These are phyloP conservation scores for Ogataea zsoltii DNA, from an alignment of 805 yeast genomes.

Conservation along the genomic window DNA sequence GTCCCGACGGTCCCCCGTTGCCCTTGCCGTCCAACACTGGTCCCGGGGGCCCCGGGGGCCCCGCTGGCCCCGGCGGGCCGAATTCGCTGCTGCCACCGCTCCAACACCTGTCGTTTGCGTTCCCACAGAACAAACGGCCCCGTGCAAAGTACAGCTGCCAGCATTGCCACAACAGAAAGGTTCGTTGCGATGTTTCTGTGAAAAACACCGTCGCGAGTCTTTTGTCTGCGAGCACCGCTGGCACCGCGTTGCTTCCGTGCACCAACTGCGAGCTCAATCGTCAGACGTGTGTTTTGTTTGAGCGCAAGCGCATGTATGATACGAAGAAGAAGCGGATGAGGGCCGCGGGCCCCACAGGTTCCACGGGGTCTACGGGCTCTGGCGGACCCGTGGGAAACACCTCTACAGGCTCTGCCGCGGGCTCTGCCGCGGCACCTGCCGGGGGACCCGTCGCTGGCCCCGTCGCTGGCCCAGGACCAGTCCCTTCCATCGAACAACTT, in stretches of 20 bases:
- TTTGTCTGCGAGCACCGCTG: conserved; percentile 58
- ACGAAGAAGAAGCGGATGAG: conserved; percentile 14
- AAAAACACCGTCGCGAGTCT: conserved; percentile 70
- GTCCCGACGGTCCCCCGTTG: no score
- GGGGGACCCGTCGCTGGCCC: no score
- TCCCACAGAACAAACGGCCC: conserved; percentile 39
- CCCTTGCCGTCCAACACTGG: no score
- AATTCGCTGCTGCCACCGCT: background rate
- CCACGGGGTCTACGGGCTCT: no score
- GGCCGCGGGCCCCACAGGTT: no score
- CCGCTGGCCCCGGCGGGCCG: no score
- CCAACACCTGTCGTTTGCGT: background rate
- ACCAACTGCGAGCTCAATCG: conserved; percentile 17
- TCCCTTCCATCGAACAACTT: background rate
- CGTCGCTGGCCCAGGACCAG: no score
- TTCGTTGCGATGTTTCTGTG: conserved; percentile 65
- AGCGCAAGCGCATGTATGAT: conserved; percentile 17
- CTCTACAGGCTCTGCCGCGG: no score
- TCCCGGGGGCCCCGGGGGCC: no score
- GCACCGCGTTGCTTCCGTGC: conserved; percentile 9
- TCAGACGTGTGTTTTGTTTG: conserved; percentile 12
- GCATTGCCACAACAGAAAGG: conserved; percentile 70
- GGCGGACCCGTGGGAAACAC: no score
- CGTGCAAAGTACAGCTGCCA: conserved; percentile 69
- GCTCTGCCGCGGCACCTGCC: no score